These are phyloP conservation scores for Spergularia azorica DNA, from an alignment of 179 eudicot genomes.

Conservation along the genomic window DNA sequence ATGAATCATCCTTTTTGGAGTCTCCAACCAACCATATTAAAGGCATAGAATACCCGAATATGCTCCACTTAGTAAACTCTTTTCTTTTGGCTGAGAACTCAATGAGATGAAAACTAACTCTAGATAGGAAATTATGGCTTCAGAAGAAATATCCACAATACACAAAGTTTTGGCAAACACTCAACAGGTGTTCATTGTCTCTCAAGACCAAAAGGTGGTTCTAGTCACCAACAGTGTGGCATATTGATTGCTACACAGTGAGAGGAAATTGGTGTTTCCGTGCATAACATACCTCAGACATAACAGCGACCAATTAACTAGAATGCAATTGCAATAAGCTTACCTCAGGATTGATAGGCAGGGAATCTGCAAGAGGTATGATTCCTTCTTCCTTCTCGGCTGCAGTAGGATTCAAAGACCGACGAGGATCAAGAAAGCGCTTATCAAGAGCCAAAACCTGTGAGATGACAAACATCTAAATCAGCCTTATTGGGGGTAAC, in stretches of 20 bases:
- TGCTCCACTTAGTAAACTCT: not conserved
- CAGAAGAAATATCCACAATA: not conserved
- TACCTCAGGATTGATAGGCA: slow-evolving; percentile 97
- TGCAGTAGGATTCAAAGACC: slow-evolving; percentile 81
- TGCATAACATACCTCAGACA: too few relatives aligned
- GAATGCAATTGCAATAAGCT: not conserved
- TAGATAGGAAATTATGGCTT: not conserved
- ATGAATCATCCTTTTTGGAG: not conserved
- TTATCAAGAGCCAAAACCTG: slow-evolving; percentile 99
- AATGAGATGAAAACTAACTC: not conserved
- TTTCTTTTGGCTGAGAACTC: not conserved
- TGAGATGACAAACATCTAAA: slow-evolving; percentile 14
- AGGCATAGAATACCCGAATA: not conserved
- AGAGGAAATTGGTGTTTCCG: not conserved
- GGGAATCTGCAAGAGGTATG: slow-evolving; percentile 87
- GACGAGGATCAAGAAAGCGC: slow-evolving; percentile 94
- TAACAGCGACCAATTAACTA: not conserved
- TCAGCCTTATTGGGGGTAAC: not conserved
- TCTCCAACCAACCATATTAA: not conserved
- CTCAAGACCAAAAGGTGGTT: not conserved
- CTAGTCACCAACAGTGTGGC: not conserved
- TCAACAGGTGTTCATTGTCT: not conserved
- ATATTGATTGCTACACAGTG: not conserved
- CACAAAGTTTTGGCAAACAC: not conserved
- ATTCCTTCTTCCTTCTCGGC: slow-evolving; percentile 99